A percentile compares a stretch with the other conserved stretches of the same genome.
phyloP scores from a whole-genome alignment of 1,284 basidiomycete species.

The Gymnopus androsaceus region DNA sequence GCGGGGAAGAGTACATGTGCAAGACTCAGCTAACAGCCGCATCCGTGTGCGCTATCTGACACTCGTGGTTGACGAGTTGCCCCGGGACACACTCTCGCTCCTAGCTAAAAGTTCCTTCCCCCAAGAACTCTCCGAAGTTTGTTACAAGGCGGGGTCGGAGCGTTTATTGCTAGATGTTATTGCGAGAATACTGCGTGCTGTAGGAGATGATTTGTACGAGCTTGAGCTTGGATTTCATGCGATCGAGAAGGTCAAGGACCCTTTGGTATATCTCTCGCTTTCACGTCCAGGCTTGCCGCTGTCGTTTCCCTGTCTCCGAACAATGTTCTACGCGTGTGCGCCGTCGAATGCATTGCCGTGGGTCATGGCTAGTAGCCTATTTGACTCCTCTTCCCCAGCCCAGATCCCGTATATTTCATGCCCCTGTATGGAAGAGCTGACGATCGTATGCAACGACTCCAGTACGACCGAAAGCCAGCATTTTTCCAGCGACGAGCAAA shows the following conservation, averaged over 20 bases:
- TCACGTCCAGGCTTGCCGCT: not conserved
- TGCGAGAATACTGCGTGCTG: not conserved
- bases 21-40: not conserved
- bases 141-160: not conserved
- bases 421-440: not conserved
- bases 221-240: slow-evolving; percentile 4
- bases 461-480: too few species aligned
- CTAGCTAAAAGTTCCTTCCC: not conserved
- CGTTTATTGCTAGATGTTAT: not conserved
- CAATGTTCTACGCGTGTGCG: not conserved
- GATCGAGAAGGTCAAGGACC: not conserved
- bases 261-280: not conserved
- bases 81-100: not conserved
- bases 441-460: not conserved
- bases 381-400: too few species aligned
- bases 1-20: not conserved
- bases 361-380: not conserved
- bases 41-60: not conserved
- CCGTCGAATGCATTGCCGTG: not conserved
- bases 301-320: not conserved
- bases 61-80: slow-evolving; percentile 5
- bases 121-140: too few species aligned
- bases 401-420: not conserved
- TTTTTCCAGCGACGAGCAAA: not conserved
- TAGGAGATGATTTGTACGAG: slow-evolving; percentile 3